Conservation (phyloP, 78 protist species). For the Anaeramoeba ignava region DNA sequence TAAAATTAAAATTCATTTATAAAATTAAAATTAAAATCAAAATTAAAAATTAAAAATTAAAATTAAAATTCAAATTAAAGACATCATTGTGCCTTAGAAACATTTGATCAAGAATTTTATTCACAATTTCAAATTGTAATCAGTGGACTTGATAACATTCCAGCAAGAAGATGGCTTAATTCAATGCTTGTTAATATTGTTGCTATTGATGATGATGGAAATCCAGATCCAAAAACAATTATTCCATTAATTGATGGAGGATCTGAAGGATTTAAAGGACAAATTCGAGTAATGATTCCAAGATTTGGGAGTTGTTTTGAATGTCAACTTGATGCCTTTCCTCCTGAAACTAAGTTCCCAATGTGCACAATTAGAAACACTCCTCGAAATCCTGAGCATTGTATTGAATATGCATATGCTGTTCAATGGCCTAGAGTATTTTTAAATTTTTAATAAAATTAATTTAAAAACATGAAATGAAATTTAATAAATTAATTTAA, state of each 20-base stretch:
- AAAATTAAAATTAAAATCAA: too few relatives aligned
- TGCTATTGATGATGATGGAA: background rate
- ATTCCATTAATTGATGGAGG: conserved; percentile 93
- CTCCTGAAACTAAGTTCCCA: conserved; percentile 75
- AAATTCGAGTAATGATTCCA: conserved; percentile 79
- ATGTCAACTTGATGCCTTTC: conserved; percentile 70
- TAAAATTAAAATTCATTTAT: too few relatives aligned
- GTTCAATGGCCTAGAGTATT: background rate
- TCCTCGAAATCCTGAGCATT: conserved; percentile 88
- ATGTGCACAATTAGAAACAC: conserved; percentile 88
- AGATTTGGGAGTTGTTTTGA: conserved; percentile 77
- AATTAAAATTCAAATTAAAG: too few relatives aligned
- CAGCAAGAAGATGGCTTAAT: conserved; percentile 87
- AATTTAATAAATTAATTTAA: too few relatives aligned
- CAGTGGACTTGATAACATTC: conserved; percentile 83
- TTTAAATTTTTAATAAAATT: background rate
- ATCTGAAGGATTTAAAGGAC: conserved; percentile 93
- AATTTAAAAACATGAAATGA: too few relatives aligned
- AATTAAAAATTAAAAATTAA: too few relatives aligned
- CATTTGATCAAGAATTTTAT: conserved; percentile 60
- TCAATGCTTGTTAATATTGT: conserved; percentile 50
- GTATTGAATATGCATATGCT: conserved; percentile 68
- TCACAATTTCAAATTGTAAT: conserved; percentile 70
- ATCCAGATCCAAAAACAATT: conserved; percentile 27
- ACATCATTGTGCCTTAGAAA: conserved; percentile 67